Base-by-base conservation (phyloP, 1,284 basidiomycete genomes). In the Mixia osmundae region DNA sequence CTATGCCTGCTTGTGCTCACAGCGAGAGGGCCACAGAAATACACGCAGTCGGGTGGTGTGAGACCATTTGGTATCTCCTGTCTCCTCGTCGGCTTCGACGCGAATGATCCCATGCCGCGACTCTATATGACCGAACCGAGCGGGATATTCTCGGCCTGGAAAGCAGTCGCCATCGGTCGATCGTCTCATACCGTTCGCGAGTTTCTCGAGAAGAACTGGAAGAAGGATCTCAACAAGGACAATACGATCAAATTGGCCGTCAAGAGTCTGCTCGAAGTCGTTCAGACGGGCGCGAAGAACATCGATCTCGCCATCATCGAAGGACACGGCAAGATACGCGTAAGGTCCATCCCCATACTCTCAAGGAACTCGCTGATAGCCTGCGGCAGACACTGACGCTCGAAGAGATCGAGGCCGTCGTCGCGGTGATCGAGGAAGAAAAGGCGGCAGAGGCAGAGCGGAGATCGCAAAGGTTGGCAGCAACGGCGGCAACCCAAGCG, bases 281-380 rank as follows among this genome's bases (percentile, higher is more conserved):
- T 99, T 2, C 91, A 97, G 61, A 95, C 91, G 1, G 91, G 91
- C 18, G 91, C 91, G 3, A 97, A 97, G 67, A 99, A 95, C 57
- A 94, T 95, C 46, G 85, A 95, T 56, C 80, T 95, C 47, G 85
- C 76, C 46, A 77, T 94, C 33, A 87, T 94, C 79, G 82, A 89
- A 36, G 70, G 72, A 41, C 89, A 80, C 54, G 78, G 78, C 41
- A 76, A 82, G 56, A 69, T 87, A 38, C 77, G 78, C 36, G 83
- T 87, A 50, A 51, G 75, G 16, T 18, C 23, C 15, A 12, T 15
- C 32, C 25, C 9, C 12, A 11, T 29, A 3, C 18, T 35, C 22
- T 30, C 35, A 16, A 39, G 11, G 9, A 16, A 16, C 11, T 11
- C 24, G 16, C 23, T 21, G 16, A 25, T 43, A 18, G 43, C 42